phyloP scores from a whole-genome alignment of 352 stramenopile genomes.

The Globisporangium middletonii region DNA sequence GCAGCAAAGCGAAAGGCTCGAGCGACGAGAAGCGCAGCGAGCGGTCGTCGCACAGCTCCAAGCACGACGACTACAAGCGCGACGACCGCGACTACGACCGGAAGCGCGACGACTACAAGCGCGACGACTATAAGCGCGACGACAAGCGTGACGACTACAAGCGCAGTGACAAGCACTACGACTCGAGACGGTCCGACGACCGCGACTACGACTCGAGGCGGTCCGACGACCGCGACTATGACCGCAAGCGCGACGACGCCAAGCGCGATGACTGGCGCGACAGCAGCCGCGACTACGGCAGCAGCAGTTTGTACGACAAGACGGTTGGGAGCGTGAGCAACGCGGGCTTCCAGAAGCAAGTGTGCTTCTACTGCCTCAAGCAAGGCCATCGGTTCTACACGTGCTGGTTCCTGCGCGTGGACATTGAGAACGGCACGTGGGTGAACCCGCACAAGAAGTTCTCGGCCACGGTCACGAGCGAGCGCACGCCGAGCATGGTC shows the following conservation, averaged over 20 bases:
- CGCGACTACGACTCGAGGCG: slow-evolving; percentile 7
- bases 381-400: slow-evolving; percentile 27
- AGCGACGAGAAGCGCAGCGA: neutral
- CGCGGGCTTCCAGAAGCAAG: neutral
- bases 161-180: slow-evolving; percentile 11
- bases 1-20: neutral
- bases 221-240: slow-evolving; percentile 3
- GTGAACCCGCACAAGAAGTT: slow-evolving; percentile 27
- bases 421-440: slow-evolving; percentile 29
- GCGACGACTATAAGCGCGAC: neutral
- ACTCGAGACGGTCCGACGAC: slow-evolving; percentile 10
- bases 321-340: slow-evolving; percentile 5
- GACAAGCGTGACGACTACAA: slow-evolving; percentile 5
- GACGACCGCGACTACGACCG: slow-evolving; percentile 5
- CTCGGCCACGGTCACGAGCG: slow-evolving; percentile 26
- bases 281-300: neutral
- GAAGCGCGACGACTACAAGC: slow-evolving; percentile 6
- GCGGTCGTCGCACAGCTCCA: neutral
- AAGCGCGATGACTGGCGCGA: slow-evolving; percentile 5
- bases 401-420: slow-evolving; percentile 35
- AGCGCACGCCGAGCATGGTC: slow-evolving; percentile 32
- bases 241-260: slow-evolving; percentile 8
- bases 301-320: slow-evolving; percentile 2
- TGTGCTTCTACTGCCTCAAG: slow-evolving; percentile 43
- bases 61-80: neutral